Evolutionary conservation across 805 yeast species (phyloP).

Genomic region (Starmerella floris): DNA sequence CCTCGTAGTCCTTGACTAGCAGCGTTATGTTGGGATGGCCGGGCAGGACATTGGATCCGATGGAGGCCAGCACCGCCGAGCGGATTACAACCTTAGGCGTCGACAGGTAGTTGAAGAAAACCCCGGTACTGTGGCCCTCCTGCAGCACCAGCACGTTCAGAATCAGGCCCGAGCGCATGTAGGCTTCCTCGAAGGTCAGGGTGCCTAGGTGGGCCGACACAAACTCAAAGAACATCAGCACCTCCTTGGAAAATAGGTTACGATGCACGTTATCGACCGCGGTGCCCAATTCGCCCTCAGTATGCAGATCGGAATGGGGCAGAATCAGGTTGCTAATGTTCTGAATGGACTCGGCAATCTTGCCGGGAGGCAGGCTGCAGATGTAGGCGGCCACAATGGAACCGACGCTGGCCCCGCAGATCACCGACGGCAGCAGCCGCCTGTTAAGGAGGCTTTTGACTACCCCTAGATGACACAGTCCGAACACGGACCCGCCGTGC

Average conservation of each 20-base stretch:
- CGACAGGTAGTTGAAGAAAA: constrained; percentile 60
- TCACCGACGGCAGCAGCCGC: constrained; percentile 66
- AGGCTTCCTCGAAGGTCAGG: constrained; percentile 88
- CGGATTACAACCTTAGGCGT: constrained; percentile 76
- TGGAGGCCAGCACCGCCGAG: constrained; percentile 66
- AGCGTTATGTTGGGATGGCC: constrained; percentile 42
- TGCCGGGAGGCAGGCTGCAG: constrained; percentile 58
- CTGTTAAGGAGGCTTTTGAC: constrained; percentile 67
- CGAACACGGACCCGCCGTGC: constrained; percentile 93
- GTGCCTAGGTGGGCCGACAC: constrained; percentile 66
- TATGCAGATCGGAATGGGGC: background rate
- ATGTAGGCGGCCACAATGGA: constrained; percentile 82
- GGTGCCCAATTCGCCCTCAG: background rate
- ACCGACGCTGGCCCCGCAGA: constrained; percentile 89
- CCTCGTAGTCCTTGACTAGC: constrained; percentile 43
- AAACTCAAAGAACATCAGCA: constrained; percentile 61
- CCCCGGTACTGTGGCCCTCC: constrained; percentile 34
- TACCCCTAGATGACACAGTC: constrained; percentile 87
- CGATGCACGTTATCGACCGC: background rate
- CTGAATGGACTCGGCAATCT: constrained; percentile 36
- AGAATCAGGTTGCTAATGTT: constrained; percentile 18
- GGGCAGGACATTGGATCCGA: constrained; percentile 46
- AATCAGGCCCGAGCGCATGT: constrained; percentile 59
- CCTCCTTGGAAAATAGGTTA: constrained; percentile 70
- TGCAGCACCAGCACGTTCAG: constrained; percentile 81